A percentile compares a stretch with the other conserved stretches of the same genome.
Conservation (phyloP, 2,329 filamentous ascomycete genomes). For the Fusarium transvaalense region DNA sequence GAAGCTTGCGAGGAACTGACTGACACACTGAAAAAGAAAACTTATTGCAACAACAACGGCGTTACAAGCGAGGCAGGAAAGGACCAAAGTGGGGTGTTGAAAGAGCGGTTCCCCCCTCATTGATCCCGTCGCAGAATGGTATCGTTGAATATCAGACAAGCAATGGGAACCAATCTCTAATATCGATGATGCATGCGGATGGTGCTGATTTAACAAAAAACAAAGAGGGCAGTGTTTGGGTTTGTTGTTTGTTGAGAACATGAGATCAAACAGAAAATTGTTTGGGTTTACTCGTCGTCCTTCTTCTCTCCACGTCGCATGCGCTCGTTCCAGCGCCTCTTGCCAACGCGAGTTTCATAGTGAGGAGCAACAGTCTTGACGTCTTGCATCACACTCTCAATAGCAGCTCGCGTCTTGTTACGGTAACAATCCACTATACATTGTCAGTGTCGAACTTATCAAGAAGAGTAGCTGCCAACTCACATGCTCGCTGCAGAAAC, state of each 20-base stretch:
- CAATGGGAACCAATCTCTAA: conserved; percentile 37
- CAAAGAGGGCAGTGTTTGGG: conserved; percentile 18
- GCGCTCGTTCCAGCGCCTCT: conserved; percentile 78
- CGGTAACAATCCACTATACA: conserved; percentile 88
- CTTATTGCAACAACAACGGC: conserved; percentile 6
- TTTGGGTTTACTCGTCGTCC: conserved; percentile 47
- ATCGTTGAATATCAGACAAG: conserved; percentile 47
- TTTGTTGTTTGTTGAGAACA: conserved; percentile 11
- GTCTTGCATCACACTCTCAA: conserved; percentile 83
- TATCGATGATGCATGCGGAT: conserved; percentile 29
- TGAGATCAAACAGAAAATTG: background rate
- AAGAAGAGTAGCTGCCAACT: conserved; percentile 58
- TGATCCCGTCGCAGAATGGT: conserved; percentile 50
- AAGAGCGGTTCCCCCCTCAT: conserved; percentile 29
- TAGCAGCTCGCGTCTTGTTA: conserved; percentile 87
- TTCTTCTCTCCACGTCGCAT: conserved; percentile 55
- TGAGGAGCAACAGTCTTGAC: conserved; percentile 80
- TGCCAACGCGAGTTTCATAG: conserved; percentile 89
- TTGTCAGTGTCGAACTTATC: conserved; percentile 20
- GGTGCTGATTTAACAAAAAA: conserved; percentile 23
- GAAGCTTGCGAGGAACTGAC: conserved; percentile 10
- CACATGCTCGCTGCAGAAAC: conserved; percentile 91
- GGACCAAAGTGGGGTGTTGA: conserved; percentile 14
- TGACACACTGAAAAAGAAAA: conserved; percentile 14
- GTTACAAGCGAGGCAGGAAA: conserved; percentile 12